Evolutionary conservation across 306 rosid species (phyloP), one percentile per base, ranked within the genome.

Genomic region (Fagus crenata): DNA sequence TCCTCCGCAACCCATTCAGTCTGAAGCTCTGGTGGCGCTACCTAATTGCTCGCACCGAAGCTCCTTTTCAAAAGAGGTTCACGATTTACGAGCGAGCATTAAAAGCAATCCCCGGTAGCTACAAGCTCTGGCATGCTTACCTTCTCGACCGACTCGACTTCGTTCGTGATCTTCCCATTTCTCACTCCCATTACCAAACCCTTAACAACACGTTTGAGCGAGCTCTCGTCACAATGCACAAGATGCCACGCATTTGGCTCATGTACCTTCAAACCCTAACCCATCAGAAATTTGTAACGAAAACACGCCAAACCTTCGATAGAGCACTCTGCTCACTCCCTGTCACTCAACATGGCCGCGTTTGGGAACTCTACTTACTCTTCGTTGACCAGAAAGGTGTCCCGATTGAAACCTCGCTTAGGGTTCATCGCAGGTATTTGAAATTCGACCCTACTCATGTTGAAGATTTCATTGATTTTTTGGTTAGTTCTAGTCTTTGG

Each of bases 181-280:
- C 88, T 51, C 93, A 95, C 82, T 85, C 93, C 0, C 92, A 82
- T 14, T 92, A 77, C 39, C 90, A 89, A n/a, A 82, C 91, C 43
- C 88, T 95, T 0, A 88, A 89, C 81, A 90, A 92, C 81, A 95
- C 98, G 1, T 95, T 95, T 74, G 98, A 95, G 55, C 87, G 98
- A 6, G 97, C 98, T 0, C 86, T 95, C 0, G 97, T 92, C 0
- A 95, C 98, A 0, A 95, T 95, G 98, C 96, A 95, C 84, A 92
- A 95, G 49, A 92, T 95, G 98, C 98, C 98, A 1, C 80, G 95
- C 0, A 82, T 95, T 63, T 95, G 98, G 98, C 83, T 89, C 36
- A 86, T 95, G 96, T 92, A 88, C 76, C 84, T 95, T 6, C 89
- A 78, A 72, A 80, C 87, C 68, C 82, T 92, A 15, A 92, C 96